phyloP scores from a whole-genome alignment of 2,329 filamentous ascomycete genomes.

The Trichoderma brevicompactum region DNA sequence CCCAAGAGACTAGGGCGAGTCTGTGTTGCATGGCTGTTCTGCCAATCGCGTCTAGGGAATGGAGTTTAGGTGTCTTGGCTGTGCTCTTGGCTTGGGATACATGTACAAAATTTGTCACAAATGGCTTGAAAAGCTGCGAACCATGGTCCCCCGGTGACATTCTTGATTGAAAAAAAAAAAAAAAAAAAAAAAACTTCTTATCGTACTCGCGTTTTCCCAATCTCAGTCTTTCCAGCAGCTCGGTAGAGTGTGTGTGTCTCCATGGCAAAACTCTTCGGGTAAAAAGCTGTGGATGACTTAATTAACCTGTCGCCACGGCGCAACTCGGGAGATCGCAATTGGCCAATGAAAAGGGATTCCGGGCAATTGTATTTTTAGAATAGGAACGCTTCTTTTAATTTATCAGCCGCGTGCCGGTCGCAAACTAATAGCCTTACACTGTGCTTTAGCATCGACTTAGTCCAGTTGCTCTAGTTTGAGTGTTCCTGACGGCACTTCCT shows the following conservation, averaged over 20 bases:
- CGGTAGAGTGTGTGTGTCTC: neutral
- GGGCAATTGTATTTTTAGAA: neutral
- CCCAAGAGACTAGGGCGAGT: neutral
- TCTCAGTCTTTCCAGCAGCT: neutral
- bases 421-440: no score
- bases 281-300: constrained; percentile 15
- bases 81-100: neutral
- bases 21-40: constrained; percentile 6
- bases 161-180: no score
- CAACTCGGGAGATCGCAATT: neutral
- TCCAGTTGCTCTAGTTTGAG: no score
- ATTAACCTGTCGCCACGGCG: constrained; percentile 10
- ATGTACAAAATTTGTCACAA: neutral
- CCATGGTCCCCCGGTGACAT: neutral
- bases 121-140: neutral
- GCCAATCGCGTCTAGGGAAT: constrained; percentile 12
- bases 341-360: constrained; percentile 8
- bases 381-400: no score
- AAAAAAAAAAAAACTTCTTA: no score
- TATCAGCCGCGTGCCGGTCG: no score
- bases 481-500: no score
- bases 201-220: neutral
- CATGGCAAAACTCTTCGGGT: constrained; percentile 15
- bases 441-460: no score
- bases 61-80: neutral